A percentile compares a stretch with the other conserved stretches of the same genome.
Conservation (phyloP, 768 basidiomycete species). For the Leccinellum luteum region DNA sequence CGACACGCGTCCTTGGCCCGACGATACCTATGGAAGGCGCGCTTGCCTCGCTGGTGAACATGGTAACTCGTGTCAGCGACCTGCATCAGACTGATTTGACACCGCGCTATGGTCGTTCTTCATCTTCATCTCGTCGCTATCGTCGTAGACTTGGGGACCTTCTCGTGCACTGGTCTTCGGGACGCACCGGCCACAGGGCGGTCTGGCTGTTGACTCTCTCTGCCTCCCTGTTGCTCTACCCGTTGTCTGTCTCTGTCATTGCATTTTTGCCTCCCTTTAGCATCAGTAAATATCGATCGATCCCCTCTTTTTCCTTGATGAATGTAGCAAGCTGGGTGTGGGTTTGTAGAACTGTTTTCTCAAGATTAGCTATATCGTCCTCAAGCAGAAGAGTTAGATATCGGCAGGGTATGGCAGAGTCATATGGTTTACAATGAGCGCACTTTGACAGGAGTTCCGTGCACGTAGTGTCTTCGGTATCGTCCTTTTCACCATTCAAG, state of each 20-base stretch:
- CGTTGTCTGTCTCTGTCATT: neutral
- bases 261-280: constrained; percentile 17
- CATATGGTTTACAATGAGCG: too few species aligned
- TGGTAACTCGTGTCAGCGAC: neutral
- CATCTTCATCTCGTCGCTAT: constrained; percentile 3
- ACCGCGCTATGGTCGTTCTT: neutral
- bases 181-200: neutral
- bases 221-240: neutral
- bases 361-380: too few species aligned
- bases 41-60: constrained; percentile 3
- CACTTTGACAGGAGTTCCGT: too few species aligned
- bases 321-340: too few species aligned
- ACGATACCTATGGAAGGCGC: neutral
- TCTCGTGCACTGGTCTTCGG: neutral
- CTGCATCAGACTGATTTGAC: constrained; percentile 11
- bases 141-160: neutral
- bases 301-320: constrained; percentile 11
- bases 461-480: too few species aligned
- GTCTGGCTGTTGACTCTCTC: neutral
- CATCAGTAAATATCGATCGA: constrained; percentile 30
- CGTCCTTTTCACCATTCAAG: too few species aligned
- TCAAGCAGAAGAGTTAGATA: too few species aligned
- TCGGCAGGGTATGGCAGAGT: too few species aligned
- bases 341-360: too few species aligned
- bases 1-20: neutral